These are phyloP conservation scores for Glarea lozoyensis DNA, from an alignment of 495 filamentous ascomycete species.

Conservation along the genomic window DNA sequence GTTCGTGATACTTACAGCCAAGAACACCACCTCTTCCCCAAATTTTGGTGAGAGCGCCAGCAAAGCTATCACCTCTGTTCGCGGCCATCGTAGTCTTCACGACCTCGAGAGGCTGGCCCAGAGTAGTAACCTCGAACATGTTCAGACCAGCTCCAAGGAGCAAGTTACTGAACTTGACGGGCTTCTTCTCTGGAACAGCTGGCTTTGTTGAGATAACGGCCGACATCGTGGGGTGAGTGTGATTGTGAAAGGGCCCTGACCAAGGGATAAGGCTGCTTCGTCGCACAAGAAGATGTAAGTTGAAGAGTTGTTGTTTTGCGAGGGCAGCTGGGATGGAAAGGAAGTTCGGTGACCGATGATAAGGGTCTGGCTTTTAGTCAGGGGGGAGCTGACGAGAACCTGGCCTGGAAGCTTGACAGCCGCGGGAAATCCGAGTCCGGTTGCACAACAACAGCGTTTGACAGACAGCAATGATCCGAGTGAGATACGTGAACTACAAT, in stretches of 20 bases:
- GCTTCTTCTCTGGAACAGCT: conserved; percentile 82
- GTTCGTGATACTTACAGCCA: conserved; percentile 66
- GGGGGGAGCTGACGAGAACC: neutral
- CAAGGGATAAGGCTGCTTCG: conserved; percentile 84
- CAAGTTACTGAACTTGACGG: conserved; percentile 98
- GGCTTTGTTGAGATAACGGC: conserved; percentile 46
- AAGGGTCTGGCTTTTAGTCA: neutral
- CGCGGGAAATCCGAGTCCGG: too few species aligned
- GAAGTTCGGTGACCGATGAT: conserved; percentile 6
- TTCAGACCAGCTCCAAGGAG: conserved; percentile 93
- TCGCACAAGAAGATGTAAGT: conserved; percentile 37
- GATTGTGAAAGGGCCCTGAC: conserved; percentile 64
- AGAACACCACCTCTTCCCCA: conserved; percentile 91
- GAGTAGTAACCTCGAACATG: conserved; percentile 75
- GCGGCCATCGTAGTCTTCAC: conserved; percentile 99
- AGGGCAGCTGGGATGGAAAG: neutral
- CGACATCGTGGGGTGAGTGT: conserved; percentile 48
- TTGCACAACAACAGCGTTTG: too few species aligned
- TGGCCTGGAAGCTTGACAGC: too few species aligned
- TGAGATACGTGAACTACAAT: too few species aligned
- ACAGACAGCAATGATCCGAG: too few species aligned
- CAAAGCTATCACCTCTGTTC: conserved; percentile 83
- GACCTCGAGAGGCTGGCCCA: conserved; percentile 96
- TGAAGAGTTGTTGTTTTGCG: neutral
- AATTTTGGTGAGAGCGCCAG: conserved; percentile 69